phyloP scores from a whole-genome alignment of 2,329 filamentous ascomycete species.

The Leptographium wingfieldii region DNA sequence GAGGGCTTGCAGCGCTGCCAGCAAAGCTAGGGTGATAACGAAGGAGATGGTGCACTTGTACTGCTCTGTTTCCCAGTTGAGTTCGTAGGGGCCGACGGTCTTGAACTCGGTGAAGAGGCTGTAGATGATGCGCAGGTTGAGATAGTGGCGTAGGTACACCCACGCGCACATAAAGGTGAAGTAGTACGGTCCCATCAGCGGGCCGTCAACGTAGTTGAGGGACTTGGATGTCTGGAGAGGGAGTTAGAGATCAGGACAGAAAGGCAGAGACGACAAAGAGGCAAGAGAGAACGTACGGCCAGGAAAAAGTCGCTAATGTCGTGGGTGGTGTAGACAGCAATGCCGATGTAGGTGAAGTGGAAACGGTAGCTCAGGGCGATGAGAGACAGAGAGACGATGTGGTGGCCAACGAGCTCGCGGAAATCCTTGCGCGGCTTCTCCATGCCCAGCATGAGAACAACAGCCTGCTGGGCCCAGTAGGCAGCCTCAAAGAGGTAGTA shows the following conservation, averaged over 20 bases:
- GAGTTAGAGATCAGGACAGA: background rate
- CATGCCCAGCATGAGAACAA: slow-evolving; percentile 73
- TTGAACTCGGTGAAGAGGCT: slow-evolving; percentile 65
- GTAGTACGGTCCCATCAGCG: slow-evolving; percentile 74
- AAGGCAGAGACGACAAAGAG: slow-evolving; percentile 7
- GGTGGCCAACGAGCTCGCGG: slow-evolving; percentile 82
- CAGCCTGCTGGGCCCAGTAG: slow-evolving; percentile 91
- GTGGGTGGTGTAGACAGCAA: slow-evolving; percentile 88
- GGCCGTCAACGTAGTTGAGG: slow-evolving; percentile 77
- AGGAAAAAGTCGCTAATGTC: slow-evolving; percentile 95
- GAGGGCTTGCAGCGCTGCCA: slow-evolving; percentile 56
- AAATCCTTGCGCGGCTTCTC: slow-evolving; percentile 94
- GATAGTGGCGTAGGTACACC: slow-evolving; percentile 81
- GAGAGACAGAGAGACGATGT: slow-evolving; percentile 75
- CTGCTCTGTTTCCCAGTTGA: slow-evolving; percentile 65
- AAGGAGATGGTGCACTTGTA: slow-evolving; percentile 66
- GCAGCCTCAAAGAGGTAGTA: slow-evolving; percentile 92
- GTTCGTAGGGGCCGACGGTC: slow-evolving; percentile 59
- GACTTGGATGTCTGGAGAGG: slow-evolving; percentile 64
- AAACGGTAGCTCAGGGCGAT: slow-evolving; percentile 86
- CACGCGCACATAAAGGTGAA: slow-evolving; percentile 68
- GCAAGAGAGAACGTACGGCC: slow-evolving; percentile 46
- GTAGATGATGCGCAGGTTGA: slow-evolving; percentile 66
- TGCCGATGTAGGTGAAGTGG: slow-evolving; percentile 90
- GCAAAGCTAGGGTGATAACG: slow-evolving; percentile 51